Evolutionary conservation across 441 rosid genomes (phyloP).

Genomic region (Erodium texanum): DNA sequence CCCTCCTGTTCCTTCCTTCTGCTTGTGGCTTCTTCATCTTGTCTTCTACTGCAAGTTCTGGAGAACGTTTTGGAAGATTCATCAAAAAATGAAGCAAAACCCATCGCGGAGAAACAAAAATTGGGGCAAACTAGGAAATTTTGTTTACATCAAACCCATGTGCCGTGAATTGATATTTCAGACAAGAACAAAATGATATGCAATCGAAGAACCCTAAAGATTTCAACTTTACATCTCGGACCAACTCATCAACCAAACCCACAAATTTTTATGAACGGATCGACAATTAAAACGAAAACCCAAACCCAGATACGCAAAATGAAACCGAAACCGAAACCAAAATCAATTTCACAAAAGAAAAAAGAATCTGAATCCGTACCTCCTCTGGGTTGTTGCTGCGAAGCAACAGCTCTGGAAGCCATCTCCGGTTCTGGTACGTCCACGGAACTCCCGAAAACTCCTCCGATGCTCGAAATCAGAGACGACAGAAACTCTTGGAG

Average conservation of each 20-base stretch:
- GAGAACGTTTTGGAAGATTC: too few species aligned
- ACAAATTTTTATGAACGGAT: too few species aligned
- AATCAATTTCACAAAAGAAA: not conserved
- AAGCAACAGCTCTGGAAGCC: not conserved
- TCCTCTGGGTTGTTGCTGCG: not conserved
- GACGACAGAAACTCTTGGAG: not conserved
- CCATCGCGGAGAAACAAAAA: too few species aligned
- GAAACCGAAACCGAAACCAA: not conserved
- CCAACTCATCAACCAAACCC: too few species aligned
- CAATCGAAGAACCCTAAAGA: too few species aligned
- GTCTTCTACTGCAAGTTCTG: not conserved
- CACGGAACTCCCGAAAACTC: not conserved
- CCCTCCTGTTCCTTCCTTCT: slow-evolving; percentile 32
- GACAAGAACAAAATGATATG: too few species aligned
- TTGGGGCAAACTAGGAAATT: too few species aligned
- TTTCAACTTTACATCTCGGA: too few species aligned
- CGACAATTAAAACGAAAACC: not conserved
- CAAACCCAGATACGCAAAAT: not conserved
- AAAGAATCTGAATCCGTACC: not conserved
- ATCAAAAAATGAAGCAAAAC: too few species aligned
- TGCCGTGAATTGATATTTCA: too few species aligned
- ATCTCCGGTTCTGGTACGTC: not conserved
- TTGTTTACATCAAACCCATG: too few species aligned
- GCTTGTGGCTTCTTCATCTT: slow-evolving; percentile 36
- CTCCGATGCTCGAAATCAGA: not conserved